phyloP scores from a whole-genome alignment of 192 early-diverging fungal genomes.

The Linnemannia hyalina region DNA sequence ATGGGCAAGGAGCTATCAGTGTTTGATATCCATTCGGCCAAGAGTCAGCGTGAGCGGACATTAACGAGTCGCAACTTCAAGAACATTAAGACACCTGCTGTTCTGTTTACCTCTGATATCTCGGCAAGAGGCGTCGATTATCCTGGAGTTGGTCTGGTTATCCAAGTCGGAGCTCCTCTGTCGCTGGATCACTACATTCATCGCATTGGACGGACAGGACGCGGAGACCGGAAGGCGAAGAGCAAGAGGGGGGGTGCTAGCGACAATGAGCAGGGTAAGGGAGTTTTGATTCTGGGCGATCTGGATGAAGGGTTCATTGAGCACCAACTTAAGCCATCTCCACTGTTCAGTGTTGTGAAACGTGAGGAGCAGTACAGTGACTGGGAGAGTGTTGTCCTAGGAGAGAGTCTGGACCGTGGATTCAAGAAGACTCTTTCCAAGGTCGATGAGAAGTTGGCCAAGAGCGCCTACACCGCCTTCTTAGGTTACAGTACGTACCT shows the following conservation, averaged over 20 bases:
- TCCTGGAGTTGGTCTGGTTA: constrained; percentile 89
- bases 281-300: constrained; percentile 47
- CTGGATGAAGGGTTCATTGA: constrained; percentile 54
- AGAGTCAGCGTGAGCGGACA: constrained; percentile 77
- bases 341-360: constrained; percentile 22
- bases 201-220: constrained; percentile 95
- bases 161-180: constrained; percentile 90
- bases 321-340: constrained; percentile 46
- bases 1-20: constrained; percentile 66
- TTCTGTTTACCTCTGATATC: constrained; percentile 95
- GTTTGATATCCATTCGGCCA: constrained; percentile 83
- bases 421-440: constrained; percentile 36
- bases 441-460: constrained; percentile 48
- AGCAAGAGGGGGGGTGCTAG: constrained; percentile 46
- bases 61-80: constrained; percentile 82
- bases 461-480: constrained; percentile 52
- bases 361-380: constrained; percentile 43
- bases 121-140: constrained; percentile 98
- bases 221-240: constrained; percentile 80
- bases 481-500: constrained; percentile 51
- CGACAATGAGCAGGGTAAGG: constrained; percentile 23
- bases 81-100: constrained; percentile 57
- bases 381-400: constrained; percentile 52
- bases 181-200: constrained; percentile 93
- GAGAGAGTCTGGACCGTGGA: constrained; percentile 53